Percentiles rank a stretch among this genome's conserved stretches.
Evolutionary conservation across 2,329 filamentous ascomycete species (phyloP).

Genomic region (Arthroderma uncinatum): DNA sequence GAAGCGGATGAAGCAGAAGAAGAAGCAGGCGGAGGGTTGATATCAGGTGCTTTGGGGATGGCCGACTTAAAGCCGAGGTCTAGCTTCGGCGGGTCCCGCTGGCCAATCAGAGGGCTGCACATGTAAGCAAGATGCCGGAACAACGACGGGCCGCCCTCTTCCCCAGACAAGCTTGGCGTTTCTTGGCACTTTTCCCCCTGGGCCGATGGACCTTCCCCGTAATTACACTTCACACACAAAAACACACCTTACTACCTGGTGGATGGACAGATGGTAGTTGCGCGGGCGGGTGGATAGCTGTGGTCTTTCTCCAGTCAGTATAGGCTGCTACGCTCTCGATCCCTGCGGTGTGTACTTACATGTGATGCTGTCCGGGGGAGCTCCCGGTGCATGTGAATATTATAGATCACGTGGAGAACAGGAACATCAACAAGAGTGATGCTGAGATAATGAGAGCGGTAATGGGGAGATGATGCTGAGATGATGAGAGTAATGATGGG

Average conservation of each 20-base stretch:
- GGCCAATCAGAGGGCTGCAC: neutral
- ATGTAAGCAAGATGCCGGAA: neutral
- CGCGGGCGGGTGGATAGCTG: no score
- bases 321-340: no score
- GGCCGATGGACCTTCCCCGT: neutral
- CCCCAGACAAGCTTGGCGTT: neutral
- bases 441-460: no score
- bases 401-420: no score
- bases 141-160: neutral
- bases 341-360: no score
- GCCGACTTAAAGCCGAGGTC: neutral
- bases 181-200: neutral
- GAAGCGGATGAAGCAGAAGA: conserved; percentile 16
- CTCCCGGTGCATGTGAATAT: no score
- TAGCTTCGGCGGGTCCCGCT: neutral
- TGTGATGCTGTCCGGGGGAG: no score
- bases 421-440: no score
- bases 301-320: no score
- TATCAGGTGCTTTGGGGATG: neutral
- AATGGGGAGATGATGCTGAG: neutral
- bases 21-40: conserved; percentile 1
- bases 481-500: neutral
- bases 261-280: neutral
- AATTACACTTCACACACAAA: no score
- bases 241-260: neutral